Evolutionary conservation across 1,284 basidiomycete species (phyloP).

Genomic region (Omphalotus olearius): DNA sequence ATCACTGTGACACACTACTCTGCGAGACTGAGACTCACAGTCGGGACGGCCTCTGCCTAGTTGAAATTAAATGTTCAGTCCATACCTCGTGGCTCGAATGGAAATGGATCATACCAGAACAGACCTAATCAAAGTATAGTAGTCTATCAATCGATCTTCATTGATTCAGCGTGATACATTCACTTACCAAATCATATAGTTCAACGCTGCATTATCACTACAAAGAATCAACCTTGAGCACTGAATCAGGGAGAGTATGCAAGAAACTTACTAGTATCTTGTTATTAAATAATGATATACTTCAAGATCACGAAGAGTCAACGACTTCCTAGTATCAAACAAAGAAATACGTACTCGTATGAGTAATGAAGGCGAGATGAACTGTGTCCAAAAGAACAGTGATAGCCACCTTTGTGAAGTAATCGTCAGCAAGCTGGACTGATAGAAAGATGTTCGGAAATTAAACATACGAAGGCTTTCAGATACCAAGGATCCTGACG

Average conservation of each 20-base stretch:
- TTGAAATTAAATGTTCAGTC: no score
- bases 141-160: background rate
- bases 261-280: constrained; percentile 29
- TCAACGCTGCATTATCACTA: constrained; percentile 10
- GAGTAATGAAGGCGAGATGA: constrained; percentile 32
- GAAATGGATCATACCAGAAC: constrained; percentile 7
- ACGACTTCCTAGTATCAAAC: background rate
- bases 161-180: background rate
- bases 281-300: constrained; percentile 37
- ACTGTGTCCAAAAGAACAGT: constrained; percentile 31
- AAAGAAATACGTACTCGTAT: constrained; percentile 25
- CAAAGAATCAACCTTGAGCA: background rate
- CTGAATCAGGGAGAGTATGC: background rate
- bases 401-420: constrained; percentile 23
- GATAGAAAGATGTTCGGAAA: no score
- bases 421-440: background rate
- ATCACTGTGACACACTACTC: background rate
- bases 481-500: constrained; percentile 31
- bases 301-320: constrained; percentile 10
- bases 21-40: constrained; percentile 8
- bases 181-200: constrained; percentile 13
- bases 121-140: constrained; percentile 7
- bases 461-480: constrained; percentile 29
- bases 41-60: constrained; percentile 13
- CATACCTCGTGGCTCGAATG: no score